Evolutionary conservation across 495 filamentous ascomycete genomes (phyloP).

Genomic region (Collariella sp.): DNA sequence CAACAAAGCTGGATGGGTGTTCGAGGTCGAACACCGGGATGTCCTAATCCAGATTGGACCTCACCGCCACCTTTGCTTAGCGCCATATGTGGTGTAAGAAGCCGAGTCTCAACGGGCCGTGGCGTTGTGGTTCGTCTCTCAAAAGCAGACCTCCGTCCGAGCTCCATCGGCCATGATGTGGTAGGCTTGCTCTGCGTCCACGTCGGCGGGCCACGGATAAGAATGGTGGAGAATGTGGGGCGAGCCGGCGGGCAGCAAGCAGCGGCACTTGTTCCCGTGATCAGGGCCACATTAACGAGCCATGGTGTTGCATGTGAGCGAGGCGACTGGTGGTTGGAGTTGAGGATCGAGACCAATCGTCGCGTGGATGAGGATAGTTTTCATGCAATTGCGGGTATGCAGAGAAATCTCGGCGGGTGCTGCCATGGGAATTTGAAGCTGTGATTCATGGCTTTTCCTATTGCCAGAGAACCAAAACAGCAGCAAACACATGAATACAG

Average conservation of each 20-base stretch:
- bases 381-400: too few relatives aligned
- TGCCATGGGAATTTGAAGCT: too few relatives aligned
- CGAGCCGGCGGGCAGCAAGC: not conserved
- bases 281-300: too few relatives aligned
- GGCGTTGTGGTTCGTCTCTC: not conserved
- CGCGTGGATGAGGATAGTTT: too few relatives aligned
- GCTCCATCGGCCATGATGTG: not conserved
- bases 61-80: conserved; percentile 1
- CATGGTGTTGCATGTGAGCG: too few relatives aligned
- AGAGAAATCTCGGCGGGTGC: too few relatives aligned
- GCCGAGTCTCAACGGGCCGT: not conserved
- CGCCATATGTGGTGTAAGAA: not conserved
- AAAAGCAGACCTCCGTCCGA: not conserved
- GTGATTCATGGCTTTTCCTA: too few relatives aligned
- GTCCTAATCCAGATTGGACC: not conserved
- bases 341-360: too few relatives aligned
- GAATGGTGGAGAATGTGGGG: not conserved
- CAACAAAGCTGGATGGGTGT: too few relatives aligned
- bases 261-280: conserved; percentile 8
- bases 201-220: not conserved
- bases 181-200: not conserved
- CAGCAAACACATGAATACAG: too few relatives aligned
- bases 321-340: too few relatives aligned
- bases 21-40: not conserved
- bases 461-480: too few relatives aligned